Base-by-base conservation (phyloP, 805 yeast genomes). In the Spathaspora passalidarum region DNA sequence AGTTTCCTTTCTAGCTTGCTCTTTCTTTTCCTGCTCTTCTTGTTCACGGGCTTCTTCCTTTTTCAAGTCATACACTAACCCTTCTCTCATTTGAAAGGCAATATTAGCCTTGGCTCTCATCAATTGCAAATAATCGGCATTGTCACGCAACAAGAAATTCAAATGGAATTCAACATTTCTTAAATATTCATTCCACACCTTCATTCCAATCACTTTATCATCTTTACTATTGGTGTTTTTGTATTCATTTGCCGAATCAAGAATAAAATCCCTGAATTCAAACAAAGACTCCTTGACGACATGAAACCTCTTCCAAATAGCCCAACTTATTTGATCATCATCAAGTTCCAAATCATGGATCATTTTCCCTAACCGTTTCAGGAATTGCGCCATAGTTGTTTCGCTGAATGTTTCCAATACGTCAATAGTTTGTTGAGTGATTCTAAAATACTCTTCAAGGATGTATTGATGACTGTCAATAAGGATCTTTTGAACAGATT, bases 321-420 rank as follows among this genome's bases (percentile, higher is more conserved):
- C 61, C 75, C 81, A 81, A 18, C 51, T 56, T 7, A 53, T 39
- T 36, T 59, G 65, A 32, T 54, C 51, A 10, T 52, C 51, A 10
- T 51, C 51, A 21, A 25, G 19, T 16, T 54, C 54, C 16, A 61
- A 46, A 3, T 43, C 48, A n/a, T 43, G 42, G 18, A 54, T 43
- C 45, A 66, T 51, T 17, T 68, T 66, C 43, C 82, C 75, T 57
- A 86, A 73, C 47, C 80, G 76, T 43, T 78, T 76, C 6, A 86
- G 77, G 65, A 83, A 85, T 53, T 84, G 88, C 52, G 68, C 74
- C 45, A 85, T 73, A 22, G 86, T 73, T 5, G 80, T 76, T 45
- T 85, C 90, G 5, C 84, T 82, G 71, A 86, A 86, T 49, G 86
- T 86, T 60, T 86, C 91, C 58, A 82, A 76, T 0, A 83, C 75